Base-by-base conservation (phyloP, 2,329 filamentous ascomycete genomes). In the Whalleya microplaca region DNA sequence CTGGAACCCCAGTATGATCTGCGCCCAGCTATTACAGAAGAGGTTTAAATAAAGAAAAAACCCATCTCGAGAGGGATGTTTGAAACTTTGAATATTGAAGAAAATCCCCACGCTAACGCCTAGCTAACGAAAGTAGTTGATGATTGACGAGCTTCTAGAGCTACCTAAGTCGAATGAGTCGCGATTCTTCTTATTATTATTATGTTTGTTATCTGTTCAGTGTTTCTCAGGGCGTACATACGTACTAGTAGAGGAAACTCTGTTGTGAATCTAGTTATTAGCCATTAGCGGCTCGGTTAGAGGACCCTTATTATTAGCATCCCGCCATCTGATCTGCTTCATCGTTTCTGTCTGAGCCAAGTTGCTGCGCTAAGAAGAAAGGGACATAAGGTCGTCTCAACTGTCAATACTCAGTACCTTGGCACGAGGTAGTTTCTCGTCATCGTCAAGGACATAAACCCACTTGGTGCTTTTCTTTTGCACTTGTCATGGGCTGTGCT, bases 71-170 rank as follows among this genome's bases (percentile, higher is more conserved):
- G 55, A 50, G 53, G 16, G 27, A 50, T 52, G 51, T 61, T 59
- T 64, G 16, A 21, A 50, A 50, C 48, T 61, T 59, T 64, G 56
- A 55, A 55, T 51, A 57, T 55, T 56, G 56, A 56, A 58, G 45
- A 48, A n/a, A 53, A 48, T 54, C 49, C 53, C 44, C 41, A 58
- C 50, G 40, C 57, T 53, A 52, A 27, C 9, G 23, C 23, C 32
- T 37, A 37, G 32, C 9, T 37, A 16, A 27, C 23, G 23, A 27
- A n/a, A 9, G 4, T 27, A 12, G 32, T 14, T 37, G 32, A 16
- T 37, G 14, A 37, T 37, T 12, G 10, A 12, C 32, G 27, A 29
- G 27, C 12, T 29, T 29, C n/a, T n/a, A n/a, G n/a, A n/a, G n/a
- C n/a, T n/a, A n/a, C n/a, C n/a, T n/a, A n/a, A 29, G 6, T 37